Percentiles rank a stretch among this genome's conserved stretches.
phyloP scores from a whole-genome alignment of 352 stramenopile genomes.

The Globisporangium sylvaticum region DNA sequence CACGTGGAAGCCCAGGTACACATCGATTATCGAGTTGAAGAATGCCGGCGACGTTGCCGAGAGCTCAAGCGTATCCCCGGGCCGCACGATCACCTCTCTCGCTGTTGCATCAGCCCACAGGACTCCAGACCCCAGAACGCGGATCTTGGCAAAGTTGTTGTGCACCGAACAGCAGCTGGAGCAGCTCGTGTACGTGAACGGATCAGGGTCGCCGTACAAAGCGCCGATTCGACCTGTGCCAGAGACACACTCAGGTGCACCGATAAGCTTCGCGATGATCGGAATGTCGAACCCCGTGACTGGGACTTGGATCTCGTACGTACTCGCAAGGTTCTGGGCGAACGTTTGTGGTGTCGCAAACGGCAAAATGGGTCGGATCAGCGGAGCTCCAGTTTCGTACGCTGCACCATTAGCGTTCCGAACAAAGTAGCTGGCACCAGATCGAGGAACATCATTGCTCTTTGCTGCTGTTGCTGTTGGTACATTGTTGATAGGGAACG shows the following conservation, averaged over 20 bases:
- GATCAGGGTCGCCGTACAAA: constrained; percentile 37
- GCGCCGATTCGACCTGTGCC: constrained; percentile 47
- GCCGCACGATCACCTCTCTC: constrained; percentile 35
- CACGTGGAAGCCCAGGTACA: constrained; percentile 71
- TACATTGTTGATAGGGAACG: constrained; percentile 21
- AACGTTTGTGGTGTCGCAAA: constrained; percentile 22
- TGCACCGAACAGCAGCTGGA: constrained; percentile 68
- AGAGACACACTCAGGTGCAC: constrained; percentile 51
- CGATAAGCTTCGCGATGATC: constrained; percentile 63
- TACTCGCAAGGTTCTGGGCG: constrained; percentile 25
- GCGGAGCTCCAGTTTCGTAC: constrained; percentile 19
- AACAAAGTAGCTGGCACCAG: constrained; percentile 31
- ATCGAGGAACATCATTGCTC: not conserved
- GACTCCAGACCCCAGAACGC: constrained; percentile 29
- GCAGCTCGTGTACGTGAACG: constrained; percentile 56
- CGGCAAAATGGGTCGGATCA: constrained; percentile 29
- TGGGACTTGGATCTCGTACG: constrained; percentile 37
- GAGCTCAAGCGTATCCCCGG: constrained; percentile 49
- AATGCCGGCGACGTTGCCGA: constrained; percentile 34
- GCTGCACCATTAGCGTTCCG: constrained; percentile 41
- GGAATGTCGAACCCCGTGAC: constrained; percentile 56
- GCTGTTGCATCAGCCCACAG: constrained; percentile 31
- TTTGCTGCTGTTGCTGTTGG: not conserved
- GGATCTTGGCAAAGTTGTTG: constrained; percentile 43
- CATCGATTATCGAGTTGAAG: constrained; percentile 62